phyloP scores from a whole-genome alignment of 73 alveolate genomes.

The Blepharisma stoltei region DNA sequence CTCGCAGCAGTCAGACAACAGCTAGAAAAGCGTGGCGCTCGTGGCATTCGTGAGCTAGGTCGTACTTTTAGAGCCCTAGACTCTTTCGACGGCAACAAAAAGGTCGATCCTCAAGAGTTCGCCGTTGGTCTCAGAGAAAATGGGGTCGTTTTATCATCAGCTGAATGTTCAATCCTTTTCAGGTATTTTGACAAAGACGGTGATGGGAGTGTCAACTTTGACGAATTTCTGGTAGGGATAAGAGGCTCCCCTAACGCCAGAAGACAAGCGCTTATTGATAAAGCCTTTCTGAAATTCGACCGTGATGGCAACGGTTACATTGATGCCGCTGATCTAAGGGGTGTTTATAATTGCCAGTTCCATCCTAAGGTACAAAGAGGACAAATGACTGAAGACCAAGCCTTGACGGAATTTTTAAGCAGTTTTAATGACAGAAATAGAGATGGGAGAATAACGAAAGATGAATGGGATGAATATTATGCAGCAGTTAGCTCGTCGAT shows the following conservation, averaged over 20 bases:
- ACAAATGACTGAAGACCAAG: constrained; percentile 90
- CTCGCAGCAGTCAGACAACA: constrained; percentile 46
- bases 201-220: constrained; percentile 81
- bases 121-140: constrained; percentile 78
- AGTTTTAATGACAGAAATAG: constrained; percentile 87
- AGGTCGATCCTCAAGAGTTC: constrained; percentile 89
- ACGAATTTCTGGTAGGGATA: constrained; percentile 83
- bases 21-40: constrained; percentile 69
- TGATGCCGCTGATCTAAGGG: constrained; percentile 85
- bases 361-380: constrained; percentile 95
- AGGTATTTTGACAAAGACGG: constrained; percentile 78
- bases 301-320: constrained; percentile 85
- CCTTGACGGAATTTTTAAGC: constrained; percentile 79
- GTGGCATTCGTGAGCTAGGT: constrained; percentile 76
- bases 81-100: constrained; percentile 85
- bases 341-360: constrained; percentile 73
- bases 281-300: constrained; percentile 94
- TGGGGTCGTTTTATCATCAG: constrained; percentile 83
- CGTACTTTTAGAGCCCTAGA: constrained; percentile 79
- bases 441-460: constrained; percentile 81
- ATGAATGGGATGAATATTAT: constrained; percentile 96
- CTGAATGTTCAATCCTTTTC: constrained; percentile 72
- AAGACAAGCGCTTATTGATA: constrained; percentile 83
- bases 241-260: constrained; percentile 88
- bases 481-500: constrained; percentile 91